These are phyloP conservation scores for Cryptococcus amylolentus DNA, from an alignment of 1,284 basidiomycete genomes.

Conservation along the genomic window DNA sequence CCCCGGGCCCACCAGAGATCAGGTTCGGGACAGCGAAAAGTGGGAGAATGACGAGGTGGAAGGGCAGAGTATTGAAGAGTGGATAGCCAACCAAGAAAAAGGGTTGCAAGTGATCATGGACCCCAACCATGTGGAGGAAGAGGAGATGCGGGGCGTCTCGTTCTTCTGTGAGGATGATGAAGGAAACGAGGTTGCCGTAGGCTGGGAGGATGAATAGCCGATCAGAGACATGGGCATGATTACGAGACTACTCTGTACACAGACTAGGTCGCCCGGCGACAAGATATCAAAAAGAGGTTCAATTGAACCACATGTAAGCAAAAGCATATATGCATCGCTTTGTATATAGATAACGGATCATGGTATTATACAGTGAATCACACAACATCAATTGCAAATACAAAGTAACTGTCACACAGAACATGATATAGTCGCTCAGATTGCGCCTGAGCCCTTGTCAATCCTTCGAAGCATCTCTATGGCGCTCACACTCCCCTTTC, in stretches of 20 bases:
- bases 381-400: too few relatives aligned
- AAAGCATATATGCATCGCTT: too few relatives aligned
- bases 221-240: too few relatives aligned
- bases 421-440: neutral
- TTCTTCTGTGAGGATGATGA: constrained; percentile 19
- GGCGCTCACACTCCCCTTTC: constrained; percentile 14
- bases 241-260: too few relatives aligned
- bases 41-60: neutral
- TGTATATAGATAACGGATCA: too few relatives aligned
- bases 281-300: too few relatives aligned
- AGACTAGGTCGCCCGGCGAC: too few relatives aligned
- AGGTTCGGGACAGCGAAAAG: neutral
- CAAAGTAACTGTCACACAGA: neutral
- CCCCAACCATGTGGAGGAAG: constrained; percentile 20
- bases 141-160: constrained; percentile 22
- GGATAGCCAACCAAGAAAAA: neutral
- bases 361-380: too few relatives aligned
- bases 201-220: too few relatives aligned
- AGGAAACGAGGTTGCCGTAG: constrained; percentile 22
- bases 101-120: neutral
- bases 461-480: constrained; percentile 31
- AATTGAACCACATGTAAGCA: too few relatives aligned
- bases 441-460: constrained; percentile 8
- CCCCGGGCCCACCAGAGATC: neutral
- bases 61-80: neutral